phyloP scores from a whole-genome alignment of 345 rosid genomes.

The Syzygium aqueum region DNA sequence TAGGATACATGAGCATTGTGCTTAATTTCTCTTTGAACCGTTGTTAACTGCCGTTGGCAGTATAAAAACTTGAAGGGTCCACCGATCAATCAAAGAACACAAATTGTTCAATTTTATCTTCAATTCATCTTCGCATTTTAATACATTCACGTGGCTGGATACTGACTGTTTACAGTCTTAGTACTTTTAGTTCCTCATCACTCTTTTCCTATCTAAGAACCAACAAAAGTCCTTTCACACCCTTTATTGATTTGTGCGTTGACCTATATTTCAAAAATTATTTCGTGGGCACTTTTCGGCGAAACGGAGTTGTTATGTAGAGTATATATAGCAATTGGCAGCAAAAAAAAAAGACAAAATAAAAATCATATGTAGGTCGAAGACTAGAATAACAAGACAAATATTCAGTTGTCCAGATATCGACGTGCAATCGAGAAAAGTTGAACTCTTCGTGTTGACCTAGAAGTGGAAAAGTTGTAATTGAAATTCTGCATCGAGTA shows the following conservation, averaged over 20 bases:
- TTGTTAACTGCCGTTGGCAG: no score
- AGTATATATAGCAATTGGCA: neutral
- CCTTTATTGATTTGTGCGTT: fast-evolving
- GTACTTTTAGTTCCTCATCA: neutral
- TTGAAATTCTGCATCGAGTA: neutral
- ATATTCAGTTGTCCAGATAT: neutral
- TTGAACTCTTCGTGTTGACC: neutral
- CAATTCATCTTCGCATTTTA: neutral
- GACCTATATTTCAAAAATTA: neutral
- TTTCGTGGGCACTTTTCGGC: fast-evolving
- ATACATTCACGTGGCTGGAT: fast-evolving
- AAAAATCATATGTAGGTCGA: no score
- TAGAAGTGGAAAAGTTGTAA: neutral
- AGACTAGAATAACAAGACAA: neutral
- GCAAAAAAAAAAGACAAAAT: neutral
- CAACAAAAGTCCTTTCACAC: neutral
- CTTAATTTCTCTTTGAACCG: neutral
- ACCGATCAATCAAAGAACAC: neutral
- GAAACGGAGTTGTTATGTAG: neutral
- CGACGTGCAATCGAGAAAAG: neutral
- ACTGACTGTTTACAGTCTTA: neutral
- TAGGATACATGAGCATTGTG: neutral
- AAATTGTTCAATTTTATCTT: neutral
- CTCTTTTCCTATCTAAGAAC: neutral
- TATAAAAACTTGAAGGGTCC: neutral